Evolutionary conservation across 1,139 yeast genomes (phyloP), one percentile per base, ranked within the genome.

Genomic region (Lizanozyma gosingica): DNA sequence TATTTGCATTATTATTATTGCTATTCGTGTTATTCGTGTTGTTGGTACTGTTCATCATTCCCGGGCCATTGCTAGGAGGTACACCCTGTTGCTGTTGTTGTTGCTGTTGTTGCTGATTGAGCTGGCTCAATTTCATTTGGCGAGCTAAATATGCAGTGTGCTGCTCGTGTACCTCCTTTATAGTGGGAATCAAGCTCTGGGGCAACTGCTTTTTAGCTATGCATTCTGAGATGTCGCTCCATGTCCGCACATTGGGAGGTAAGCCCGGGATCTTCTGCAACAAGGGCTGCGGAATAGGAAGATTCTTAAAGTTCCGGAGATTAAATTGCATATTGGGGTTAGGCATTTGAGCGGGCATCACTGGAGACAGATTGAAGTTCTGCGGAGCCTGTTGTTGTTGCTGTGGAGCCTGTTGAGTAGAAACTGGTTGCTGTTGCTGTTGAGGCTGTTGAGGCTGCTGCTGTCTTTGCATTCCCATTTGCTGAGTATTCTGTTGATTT

Each of bases 161-260:
- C 37, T 80, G 66, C 35, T 70, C 66, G 53, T 82, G 83, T 6
- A 80, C 77, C 42, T 77, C 81, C 52, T 75, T 77, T 42, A 83
- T 74, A 33, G 72, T 58, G 4, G 74, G 73, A 61, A 80, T 60
- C 17, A 73, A 71, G 16, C 75, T 68, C 3, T 71, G 70, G 1
- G 83, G 76, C 27, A 83, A 63, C 40, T 75, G 65, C 42, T 76
- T 79, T 47, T 76, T 74, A 44, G 73, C 76, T 40, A 83, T 70
- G 49, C 83, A 72, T 40, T 83, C 86, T 55, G 83, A 80, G 18
- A 88, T 78, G 56, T 83, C 90, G 35, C 78, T 75, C 95, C 95
- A 87, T 3, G 95, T 85, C 47, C 76, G 80, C 34, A 81, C 81
- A 40, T 80, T 83, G n/a, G 83, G 80, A 0, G 96, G 96, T 33